Evolutionary conservation across 2,329 filamentous ascomycete species (phyloP).

Genomic region (Nemania abortiva): DNA sequence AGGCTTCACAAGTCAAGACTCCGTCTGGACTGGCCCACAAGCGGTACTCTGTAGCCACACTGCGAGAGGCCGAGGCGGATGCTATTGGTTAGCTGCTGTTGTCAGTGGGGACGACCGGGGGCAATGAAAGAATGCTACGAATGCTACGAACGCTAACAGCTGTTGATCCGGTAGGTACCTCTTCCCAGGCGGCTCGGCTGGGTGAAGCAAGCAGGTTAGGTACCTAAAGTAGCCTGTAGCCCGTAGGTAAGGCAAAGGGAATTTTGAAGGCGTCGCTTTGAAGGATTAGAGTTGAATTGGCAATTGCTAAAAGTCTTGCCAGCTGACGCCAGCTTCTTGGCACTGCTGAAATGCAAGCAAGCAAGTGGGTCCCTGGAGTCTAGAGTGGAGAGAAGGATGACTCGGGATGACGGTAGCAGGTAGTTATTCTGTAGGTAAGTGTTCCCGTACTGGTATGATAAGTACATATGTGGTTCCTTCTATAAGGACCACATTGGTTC

Average conservation of each 20-base stretch:
- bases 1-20: constrained; percentile 42
- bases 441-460: neutral
- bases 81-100: constrained; percentile 35
- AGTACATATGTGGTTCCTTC: no score
- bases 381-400: constrained; percentile 19
- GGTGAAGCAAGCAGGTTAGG: neutral
- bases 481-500: no score
- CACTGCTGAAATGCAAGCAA: neutral
- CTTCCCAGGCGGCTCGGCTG: neutral
- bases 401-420: constrained; percentile 16
- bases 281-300: neutral
- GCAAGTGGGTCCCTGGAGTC: neutral
- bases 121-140: constrained; percentile 34
- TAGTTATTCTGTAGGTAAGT: no score
- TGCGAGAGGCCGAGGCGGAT: constrained; percentile 1
- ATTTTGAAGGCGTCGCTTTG: neutral
- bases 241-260: neutral
- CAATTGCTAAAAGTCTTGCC: constrained; percentile 10
- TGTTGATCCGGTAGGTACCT: neutral
- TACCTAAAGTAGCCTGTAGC: neutral
- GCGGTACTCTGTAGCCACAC: constrained; percentile 19
- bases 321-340: constrained; percentile 10
- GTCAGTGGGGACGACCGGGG: constrained; percentile 27
- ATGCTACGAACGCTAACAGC: constrained; percentile 21
- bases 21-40: constrained; percentile 37